Evolutionary conservation across 306 rosid species (phyloP).

Genomic region (Morella rubra): DNA sequence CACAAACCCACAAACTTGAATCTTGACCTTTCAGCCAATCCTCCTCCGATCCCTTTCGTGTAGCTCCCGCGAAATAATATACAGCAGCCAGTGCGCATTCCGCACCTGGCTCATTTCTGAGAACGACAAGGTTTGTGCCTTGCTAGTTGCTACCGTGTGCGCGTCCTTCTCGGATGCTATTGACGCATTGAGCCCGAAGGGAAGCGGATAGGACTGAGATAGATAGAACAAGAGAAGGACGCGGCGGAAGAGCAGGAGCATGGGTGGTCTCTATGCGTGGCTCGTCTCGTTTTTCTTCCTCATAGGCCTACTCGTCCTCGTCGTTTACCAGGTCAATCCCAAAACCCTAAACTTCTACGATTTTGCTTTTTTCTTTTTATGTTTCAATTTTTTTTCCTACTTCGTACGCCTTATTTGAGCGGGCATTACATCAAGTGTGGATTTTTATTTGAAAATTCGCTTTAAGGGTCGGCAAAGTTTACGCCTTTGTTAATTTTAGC

Average conservation of each 20-base stretch:
- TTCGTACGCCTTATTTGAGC: background rate
- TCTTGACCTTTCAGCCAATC: background rate
- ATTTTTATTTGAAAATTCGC: background rate
- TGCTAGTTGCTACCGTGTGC: slow-evolving; percentile 6
- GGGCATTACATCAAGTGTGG: background rate
- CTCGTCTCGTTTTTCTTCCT: slow-evolving; percentile 85
- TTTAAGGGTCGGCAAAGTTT: background rate
- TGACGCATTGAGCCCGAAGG: slow-evolving; percentile 9
- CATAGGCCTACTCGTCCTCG: slow-evolving; percentile 63
- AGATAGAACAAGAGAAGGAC: too few relatives aligned
- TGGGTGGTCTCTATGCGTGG: slow-evolving; percentile 82
- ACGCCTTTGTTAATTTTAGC: background rate
- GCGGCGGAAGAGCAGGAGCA: slow-evolving; percentile 28
- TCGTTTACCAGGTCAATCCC: slow-evolving; percentile 77
- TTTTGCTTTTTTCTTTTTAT: background rate
- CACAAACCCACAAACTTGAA: background rate
- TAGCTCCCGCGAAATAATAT: background rate
- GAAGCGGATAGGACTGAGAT: background rate
- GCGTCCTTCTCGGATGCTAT: slow-evolving; percentile 3
- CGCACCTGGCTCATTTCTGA: slow-evolving; percentile 24
- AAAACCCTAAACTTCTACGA: background rate
- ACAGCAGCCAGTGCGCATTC: background rate
- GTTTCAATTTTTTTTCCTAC: background rate
- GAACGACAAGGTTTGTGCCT: background rate
- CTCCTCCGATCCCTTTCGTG: slow-evolving; percentile 14